These are phyloP conservation scores for Petunia hybrid DNA, from an alignment of 305 asterid species.

Conservation along the genomic window DNA sequence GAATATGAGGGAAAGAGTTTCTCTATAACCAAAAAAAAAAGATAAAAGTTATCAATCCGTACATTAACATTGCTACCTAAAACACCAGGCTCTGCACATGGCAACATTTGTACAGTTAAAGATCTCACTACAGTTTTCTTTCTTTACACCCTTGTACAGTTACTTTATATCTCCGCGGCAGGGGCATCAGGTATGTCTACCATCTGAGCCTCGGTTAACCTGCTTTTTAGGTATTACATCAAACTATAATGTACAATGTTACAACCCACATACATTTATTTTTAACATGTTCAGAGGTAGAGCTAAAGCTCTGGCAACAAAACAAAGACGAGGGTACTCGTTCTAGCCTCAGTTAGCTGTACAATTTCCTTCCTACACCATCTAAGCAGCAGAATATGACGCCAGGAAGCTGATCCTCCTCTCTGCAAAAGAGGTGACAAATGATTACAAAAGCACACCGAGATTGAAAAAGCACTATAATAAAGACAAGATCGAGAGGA, in stretches of 20 bases:
- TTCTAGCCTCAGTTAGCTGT: slow-evolving; percentile 40
- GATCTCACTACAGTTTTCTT: slow-evolving; percentile 16
- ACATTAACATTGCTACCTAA: slow-evolving; percentile 24
- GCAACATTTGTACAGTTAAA: slow-evolving; percentile 37
- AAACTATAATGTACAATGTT: slow-evolving; percentile 35
- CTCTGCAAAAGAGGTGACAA: slow-evolving; percentile 32
- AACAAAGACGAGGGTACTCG: slow-evolving; percentile 25
- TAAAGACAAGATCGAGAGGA: slow-evolving; percentile 4
- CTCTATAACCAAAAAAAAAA: slow-evolving; percentile 12
- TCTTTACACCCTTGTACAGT: slow-evolving; percentile 36
- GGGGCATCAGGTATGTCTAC: slow-evolving; percentile 32
- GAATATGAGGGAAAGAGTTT: slow-evolving; percentile 12
- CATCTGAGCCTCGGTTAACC: slow-evolving; percentile 40
- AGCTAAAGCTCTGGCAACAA: slow-evolving; percentile 25
- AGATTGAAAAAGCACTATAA: background rate
- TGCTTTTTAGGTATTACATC: slow-evolving; percentile 32
- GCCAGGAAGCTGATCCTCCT: slow-evolving; percentile 39
- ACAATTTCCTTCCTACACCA: slow-evolving; percentile 33
- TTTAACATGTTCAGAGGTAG: slow-evolving; percentile 25
- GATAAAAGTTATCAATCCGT: slow-evolving; percentile 28
- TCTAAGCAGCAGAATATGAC: slow-evolving; percentile 38
- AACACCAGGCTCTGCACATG: slow-evolving; percentile 33
- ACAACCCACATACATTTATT: slow-evolving; percentile 31
- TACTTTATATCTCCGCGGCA: slow-evolving; percentile 33
- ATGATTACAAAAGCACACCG: background rate